Base-by-base conservation (phyloP, 495 filamentous ascomycete genomes). In the Aspergillus conjunctus region DNA sequence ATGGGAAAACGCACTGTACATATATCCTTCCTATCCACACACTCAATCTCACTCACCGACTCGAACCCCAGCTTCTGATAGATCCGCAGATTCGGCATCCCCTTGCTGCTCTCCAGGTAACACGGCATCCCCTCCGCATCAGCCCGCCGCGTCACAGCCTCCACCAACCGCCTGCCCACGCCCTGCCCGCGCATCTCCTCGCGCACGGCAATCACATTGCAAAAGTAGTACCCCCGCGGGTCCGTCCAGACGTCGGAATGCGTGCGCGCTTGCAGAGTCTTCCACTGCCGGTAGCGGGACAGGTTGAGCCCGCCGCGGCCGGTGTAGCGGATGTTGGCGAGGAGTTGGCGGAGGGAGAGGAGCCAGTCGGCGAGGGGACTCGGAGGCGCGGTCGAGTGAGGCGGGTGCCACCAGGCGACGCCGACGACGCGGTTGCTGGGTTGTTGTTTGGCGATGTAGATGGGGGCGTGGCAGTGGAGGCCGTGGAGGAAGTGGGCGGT, bases 31-130 rank as follows among this genome's bases (percentile, higher is more conserved):
- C 81, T 78, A 66, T 86, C 87, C 39, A 80, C 74, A 73, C 85
- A 88, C 56, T 83, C 79, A 69, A 88, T 85, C 72, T 88, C 81
- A 66, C 77, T 82, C 21, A 78, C 80, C 46, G 84, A 70, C 70
- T 77, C 69, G 71, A 90, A 89, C 45, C 86, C 87, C 77, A 88
- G 81, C 70, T 74, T 79, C 65, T 84, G 79, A 73, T 90, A 90
- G 20, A 90, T 89, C 46, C 73, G 71, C 70, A 87, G 73, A 66
- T 89, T 90, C 21, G 86, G 86, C 58, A 79, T 77, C 41, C 80
- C 80, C 58, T 84, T 79, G 59, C 81, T 85, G 50, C 83, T 86
- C 67, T 90, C 87, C 59, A 90, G 71, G 64, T 89, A 90, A 64
- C 85, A 88, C 34, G 75, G 75, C 68, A 79, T 78, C 1, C 82